Evolutionary conservation across 768 basidiomycete genomes (phyloP), one percentile per base, ranked within the genome.

Genomic region (Aureoboletus auriporus): DNA sequence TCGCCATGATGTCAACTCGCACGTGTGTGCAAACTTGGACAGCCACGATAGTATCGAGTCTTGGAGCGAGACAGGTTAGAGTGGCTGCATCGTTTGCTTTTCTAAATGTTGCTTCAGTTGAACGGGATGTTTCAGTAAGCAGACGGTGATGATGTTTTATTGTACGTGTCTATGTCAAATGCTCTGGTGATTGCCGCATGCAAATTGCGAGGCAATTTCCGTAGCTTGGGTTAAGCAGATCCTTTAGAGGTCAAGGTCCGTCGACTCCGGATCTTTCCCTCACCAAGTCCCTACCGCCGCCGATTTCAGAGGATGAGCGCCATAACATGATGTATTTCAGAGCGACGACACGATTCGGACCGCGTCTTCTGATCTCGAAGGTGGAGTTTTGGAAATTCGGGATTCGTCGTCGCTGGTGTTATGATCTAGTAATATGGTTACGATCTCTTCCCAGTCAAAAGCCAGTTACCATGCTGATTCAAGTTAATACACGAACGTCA

Each of bases 11-110:
- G 44, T 50, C 17, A 46, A 51, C 5, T 51, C 55, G 30, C 50
- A 46, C 29, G 40, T 44, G 36, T 34, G 53, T 36, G 31, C 31
- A 8, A 45, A 44, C 23, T 8, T 43, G 48, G 37, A 49, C 39
- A 64, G 59, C 46, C 58, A 58, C 29, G 69, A 70, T 50, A 71
- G 55, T 31, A 73, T 72, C 29, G 69, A 72, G 47, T 72, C 68
- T 30, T 73, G 72, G 72, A 46, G 57, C n/a, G 56, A 57, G 39
- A 17, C 12, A 31, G 17, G 44, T 16, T 50, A 41, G 48, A 27
- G 40, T 29, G 12, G 4, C 3, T 33, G 33, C 14, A 14, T 14
- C 33, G 33, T 31, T 7, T 5, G 12, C 27, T 28, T 6, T 10
- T 36, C 17, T 31, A 29, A 13, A 9, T 7, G n/a, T 49, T 54